A percentile compares a stretch with the other conserved stretches of the same genome.
Evolutionary conservation across 2,329 filamentous ascomycete species (phyloP).

Genomic region (Cladosporium sp.): DNA sequence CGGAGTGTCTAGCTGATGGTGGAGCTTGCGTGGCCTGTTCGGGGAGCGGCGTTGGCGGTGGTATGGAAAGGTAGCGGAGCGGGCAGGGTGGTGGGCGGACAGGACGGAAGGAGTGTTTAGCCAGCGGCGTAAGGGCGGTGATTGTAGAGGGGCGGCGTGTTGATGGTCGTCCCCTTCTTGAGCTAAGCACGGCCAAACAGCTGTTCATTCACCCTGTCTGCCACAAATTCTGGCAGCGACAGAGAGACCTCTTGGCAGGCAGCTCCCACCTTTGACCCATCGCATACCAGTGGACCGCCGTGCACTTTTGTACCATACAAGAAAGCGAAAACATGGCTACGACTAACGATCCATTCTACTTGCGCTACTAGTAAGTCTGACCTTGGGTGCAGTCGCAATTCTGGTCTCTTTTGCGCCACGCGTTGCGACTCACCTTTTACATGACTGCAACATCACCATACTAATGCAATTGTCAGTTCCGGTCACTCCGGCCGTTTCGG

Average conservation of each 20-base stretch:
- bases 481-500: slow-evolving; percentile 96
- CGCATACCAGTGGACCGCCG: not conserved
- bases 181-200: slow-evolving; percentile 9
- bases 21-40: slow-evolving; percentile 5
- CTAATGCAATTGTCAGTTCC: slow-evolving; percentile 56
- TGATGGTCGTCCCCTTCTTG: slow-evolving; percentile 8
- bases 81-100: not conserved
- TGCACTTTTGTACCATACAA: not conserved
- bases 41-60: not conserved
- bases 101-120: not conserved
- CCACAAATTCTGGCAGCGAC: not conserved
- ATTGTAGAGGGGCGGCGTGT: slow-evolving; percentile 1
- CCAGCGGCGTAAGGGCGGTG: not conserved
- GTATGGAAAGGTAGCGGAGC: not conserved
- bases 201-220: not conserved
- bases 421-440: not conserved
- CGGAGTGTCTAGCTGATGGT: not conserved
- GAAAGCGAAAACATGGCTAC: slow-evolving; percentile 51
- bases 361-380: slow-evolving; percentile 86
- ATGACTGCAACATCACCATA: not conserved
- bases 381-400: not conserved
- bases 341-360: slow-evolving; percentile 80
- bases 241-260: slow-evolving; percentile 1
- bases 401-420: not conserved
- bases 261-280: not conserved